These are phyloP conservation scores for Sporisorium exsertum DNA, from an alignment of 1,284 basidiomycete species.

Conservation along the genomic window DNA sequence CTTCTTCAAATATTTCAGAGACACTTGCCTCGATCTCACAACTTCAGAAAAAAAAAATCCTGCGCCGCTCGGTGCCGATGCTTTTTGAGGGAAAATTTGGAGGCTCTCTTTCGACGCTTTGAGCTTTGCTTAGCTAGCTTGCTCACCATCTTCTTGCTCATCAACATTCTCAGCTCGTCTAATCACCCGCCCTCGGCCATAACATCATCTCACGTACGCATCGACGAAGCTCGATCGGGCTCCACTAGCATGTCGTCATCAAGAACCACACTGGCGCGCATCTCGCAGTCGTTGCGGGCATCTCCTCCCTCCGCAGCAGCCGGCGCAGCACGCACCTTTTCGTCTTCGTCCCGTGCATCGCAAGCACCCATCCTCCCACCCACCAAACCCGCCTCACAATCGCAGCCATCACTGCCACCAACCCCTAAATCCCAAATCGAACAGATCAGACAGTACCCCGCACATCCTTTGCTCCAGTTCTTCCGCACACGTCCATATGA, in stretches of 20 bases:
- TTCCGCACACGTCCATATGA: conserved; percentile 51
- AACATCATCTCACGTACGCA: not conserved
- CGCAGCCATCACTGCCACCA: conserved; percentile 23
- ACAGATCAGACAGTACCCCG: conserved; percentile 57
- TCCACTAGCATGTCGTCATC: conserved; percentile 22
- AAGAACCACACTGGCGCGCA: conserved; percentile 15
- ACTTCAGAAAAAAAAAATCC: not conserved
- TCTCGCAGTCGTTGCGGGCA: conserved; percentile 35
- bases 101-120: not conserved
- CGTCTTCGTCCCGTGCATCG: conserved; percentile 26
- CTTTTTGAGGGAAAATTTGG: conserved; percentile 10
- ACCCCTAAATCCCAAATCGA: conserved; percentile 34
- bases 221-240: no score
- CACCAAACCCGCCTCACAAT: conserved; percentile 48
- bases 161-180: not conserved
- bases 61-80: conserved; percentile 7
- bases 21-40: conserved; percentile 8
- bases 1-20: not conserved
- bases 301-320: conserved; percentile 1
- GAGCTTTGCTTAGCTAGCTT: not conserved
- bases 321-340: conserved; percentile 21
- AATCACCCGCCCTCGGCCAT: not conserved
- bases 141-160: conserved; percentile 5
- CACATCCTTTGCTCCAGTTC: conserved; percentile 64
- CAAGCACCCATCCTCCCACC: conserved; percentile 39